These are phyloP conservation scores for Misopates orontium DNA, from an alignment of 257 asterid species.

Conservation along the genomic window DNA sequence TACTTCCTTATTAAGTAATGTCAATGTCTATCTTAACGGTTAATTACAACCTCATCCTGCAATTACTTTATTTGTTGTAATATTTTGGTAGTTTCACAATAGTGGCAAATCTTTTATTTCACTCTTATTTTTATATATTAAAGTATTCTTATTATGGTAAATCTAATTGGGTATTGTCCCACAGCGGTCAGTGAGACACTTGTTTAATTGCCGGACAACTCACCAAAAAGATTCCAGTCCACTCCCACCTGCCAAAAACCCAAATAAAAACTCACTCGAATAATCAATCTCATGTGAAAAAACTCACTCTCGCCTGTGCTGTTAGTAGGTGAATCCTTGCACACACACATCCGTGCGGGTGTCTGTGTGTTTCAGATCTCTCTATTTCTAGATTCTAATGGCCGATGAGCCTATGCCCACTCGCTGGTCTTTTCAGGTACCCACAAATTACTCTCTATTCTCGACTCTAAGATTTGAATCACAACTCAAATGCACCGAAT, in stretches of 20 bases:
- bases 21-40: no score
- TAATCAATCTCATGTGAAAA: neutral
- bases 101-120: no score
- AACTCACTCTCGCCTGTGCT: neutral
- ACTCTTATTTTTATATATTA: no score
- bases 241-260: constrained; percentile 1
- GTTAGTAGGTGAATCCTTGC: neutral
- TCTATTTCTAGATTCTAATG: constrained; percentile 33
- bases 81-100: no score
- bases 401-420: constrained; percentile 87
- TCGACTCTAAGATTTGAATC: neutral
- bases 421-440: constrained; percentile 93
- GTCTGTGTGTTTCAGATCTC: constrained; percentile 30
- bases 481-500: no score
- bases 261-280: neutral
- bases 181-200: neutral
- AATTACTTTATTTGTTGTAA: no score
- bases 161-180: neutral
- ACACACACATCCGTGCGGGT: constrained; percentile 36
- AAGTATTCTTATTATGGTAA: no score
- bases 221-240: neutral
- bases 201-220: neutral
- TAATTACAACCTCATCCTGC: no score
- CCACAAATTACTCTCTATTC: constrained; percentile 9
- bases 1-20: no score